Evolutionary conservation across 192 early-diverging fungal species (phyloP).

Genomic region (Coemansia sp.): DNA sequence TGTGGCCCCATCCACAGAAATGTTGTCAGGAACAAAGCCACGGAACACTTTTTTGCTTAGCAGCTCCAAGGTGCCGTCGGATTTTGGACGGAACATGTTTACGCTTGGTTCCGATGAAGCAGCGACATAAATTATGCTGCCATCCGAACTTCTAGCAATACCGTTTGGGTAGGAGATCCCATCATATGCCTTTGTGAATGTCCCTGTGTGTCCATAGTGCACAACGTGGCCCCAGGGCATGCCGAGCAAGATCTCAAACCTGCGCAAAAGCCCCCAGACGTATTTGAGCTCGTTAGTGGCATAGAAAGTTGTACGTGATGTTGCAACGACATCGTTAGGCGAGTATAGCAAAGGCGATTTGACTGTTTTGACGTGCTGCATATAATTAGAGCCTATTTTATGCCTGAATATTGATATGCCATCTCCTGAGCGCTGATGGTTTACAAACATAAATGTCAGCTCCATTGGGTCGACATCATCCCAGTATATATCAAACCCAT

Average conservation of each 20-base stretch:
- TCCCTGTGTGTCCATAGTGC: slow-evolving; percentile 24
- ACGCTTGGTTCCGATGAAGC: slow-evolving; percentile 49
- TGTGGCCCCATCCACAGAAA: slow-evolving; percentile 44
- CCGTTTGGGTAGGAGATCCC: slow-evolving; percentile 48
- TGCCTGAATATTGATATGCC: slow-evolving; percentile 61
- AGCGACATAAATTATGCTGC: slow-evolving; percentile 32
- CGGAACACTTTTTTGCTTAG: slow-evolving; percentile 31
- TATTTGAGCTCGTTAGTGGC: slow-evolving; percentile 58
- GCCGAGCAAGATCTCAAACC: slow-evolving; percentile 50
- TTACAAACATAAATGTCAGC: slow-evolving; percentile 59
- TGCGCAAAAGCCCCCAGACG: slow-evolving; percentile 21
- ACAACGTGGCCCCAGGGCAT: slow-evolving; percentile 53
- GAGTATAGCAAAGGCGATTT: slow-evolving; percentile 55
- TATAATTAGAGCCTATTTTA: slow-evolving; percentile 33
- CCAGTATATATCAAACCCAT: slow-evolving; percentile 59
- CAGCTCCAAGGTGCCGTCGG: slow-evolving; percentile 25
- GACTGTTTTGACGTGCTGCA: slow-evolving; percentile 56
- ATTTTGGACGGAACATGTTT: slow-evolving; percentile 17
- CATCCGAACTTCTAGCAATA: slow-evolving; percentile 34
- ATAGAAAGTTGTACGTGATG: slow-evolving; percentile 58
- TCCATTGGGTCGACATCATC: slow-evolving; percentile 41
- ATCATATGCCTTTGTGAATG: slow-evolving; percentile 22
- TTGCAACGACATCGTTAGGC: slow-evolving; percentile 61
- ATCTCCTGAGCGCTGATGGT: slow-evolving; percentile 58
- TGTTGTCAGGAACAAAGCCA: slow-evolving; percentile 49